phyloP scores from a whole-genome alignment of 345 rosid genomes.

The Syzygium aqueum region DNA sequence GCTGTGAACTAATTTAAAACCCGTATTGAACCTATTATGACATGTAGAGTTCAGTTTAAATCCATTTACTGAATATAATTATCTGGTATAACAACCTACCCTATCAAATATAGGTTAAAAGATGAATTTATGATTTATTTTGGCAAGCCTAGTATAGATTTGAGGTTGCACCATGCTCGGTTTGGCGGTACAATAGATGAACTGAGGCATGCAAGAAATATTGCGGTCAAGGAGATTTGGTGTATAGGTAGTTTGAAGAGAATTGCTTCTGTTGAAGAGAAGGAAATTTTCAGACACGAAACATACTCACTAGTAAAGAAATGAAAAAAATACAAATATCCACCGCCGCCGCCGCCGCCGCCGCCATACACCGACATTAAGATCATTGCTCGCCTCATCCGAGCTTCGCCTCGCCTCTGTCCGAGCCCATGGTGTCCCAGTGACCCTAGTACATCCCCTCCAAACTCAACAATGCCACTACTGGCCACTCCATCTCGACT shows the following conservation, averaged over 20 bases:
- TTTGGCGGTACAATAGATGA: neutral
- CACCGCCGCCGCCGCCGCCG: rapidly evolving
- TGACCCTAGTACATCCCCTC: neutral
- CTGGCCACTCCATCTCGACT: neutral
- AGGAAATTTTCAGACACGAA: neutral
- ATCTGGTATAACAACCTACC: too few relatives aligned
- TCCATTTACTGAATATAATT: too few relatives aligned
- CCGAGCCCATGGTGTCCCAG: neutral
- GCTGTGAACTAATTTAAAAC: too few relatives aligned
- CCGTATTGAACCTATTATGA: too few relatives aligned
- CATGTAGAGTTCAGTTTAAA: too few relatives aligned
- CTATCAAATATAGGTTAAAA: too few relatives aligned
- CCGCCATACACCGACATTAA: neutral
- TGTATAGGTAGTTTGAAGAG: neutral
- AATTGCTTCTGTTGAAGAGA: neutral
- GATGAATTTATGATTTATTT: too few relatives aligned
- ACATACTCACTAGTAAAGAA: neutral
- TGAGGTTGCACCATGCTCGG: neutral
- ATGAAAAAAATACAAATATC: neutral
- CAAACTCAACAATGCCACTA: too few relatives aligned
- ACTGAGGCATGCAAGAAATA: neutral
- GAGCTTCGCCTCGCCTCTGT: too few relatives aligned
- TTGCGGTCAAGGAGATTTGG: neutral
- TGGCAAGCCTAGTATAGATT: neutral
- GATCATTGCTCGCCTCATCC: neutral